phyloP scores from a whole-genome alignment of 371 early-diverging fungal species.

The Mortierella polycephala region DNA sequence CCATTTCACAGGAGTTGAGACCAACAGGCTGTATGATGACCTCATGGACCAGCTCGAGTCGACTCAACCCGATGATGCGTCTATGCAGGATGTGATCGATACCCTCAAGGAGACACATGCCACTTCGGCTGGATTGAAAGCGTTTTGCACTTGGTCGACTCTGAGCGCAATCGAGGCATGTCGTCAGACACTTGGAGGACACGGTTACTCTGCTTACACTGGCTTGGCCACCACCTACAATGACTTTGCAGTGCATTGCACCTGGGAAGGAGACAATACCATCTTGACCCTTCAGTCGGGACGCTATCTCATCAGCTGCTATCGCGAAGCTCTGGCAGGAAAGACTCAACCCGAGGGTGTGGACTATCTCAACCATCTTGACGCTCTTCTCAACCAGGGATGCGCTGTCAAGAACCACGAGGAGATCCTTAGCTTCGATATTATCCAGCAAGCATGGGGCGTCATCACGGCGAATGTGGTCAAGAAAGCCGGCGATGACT shows the following conservation, averaged over 20 bases:
- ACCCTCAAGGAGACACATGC: slow-evolving; percentile 92
- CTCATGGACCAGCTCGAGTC: slow-evolving; percentile 80
- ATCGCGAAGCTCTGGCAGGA: slow-evolving; percentile 81
- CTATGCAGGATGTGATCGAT: slow-evolving; percentile 75
- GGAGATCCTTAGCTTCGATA: slow-evolving; percentile 68
- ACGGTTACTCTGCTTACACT: slow-evolving; percentile 93
- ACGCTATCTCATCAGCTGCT: slow-evolving; percentile 87
- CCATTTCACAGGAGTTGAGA: slow-evolving; percentile 89
- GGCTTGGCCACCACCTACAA: slow-evolving; percentile 88
- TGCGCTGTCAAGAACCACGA: slow-evolving; percentile 66
- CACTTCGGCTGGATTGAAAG: slow-evolving; percentile 92
- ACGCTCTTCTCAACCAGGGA: slow-evolving; percentile 60
- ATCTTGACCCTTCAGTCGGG: slow-evolving; percentile 92
- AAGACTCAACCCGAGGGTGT: slow-evolving; percentile 84
- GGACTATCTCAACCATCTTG: slow-evolving; percentile 78
- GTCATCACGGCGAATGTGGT: slow-evolving; percentile 88
- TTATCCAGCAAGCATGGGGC: slow-evolving; percentile 85
- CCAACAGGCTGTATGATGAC: slow-evolving; percentile 77
- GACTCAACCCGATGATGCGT: slow-evolving; percentile 73
- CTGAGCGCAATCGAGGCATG: slow-evolving; percentile 88
- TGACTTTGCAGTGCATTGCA: slow-evolving; percentile 94
- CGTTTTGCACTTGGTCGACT: slow-evolving; percentile 94
- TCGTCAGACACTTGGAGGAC: slow-evolving; percentile 91
- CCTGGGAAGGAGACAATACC: slow-evolving; percentile 95
- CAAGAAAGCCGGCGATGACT: slow-evolving; percentile 81